Evolutionary conservation across 2,329 filamentous ascomycete species (phyloP), one percentile per base, ranked within the genome.

Genomic region (Cryphonectria nitschkei): DNA sequence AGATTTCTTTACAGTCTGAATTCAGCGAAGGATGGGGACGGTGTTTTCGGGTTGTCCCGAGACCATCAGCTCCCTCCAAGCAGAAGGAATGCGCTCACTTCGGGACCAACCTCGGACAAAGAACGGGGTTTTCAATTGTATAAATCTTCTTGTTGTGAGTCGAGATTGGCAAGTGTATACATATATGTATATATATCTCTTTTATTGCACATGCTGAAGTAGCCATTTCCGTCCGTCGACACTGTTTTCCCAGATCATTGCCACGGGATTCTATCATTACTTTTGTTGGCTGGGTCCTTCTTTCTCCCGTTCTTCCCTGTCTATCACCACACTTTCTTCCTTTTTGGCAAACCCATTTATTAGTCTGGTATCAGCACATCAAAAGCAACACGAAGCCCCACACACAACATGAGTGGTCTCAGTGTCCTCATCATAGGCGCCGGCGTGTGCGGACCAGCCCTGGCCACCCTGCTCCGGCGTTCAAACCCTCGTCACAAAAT

Each of bases 401-500:
- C 16, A 39, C 32, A 41, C 61, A 66, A 2, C 41, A 78, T 79
- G 76, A 66, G 76, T 14, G 43, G 58, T 41, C 68, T 67, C 1
- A 72, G 65, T 8, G n/a, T 72, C 41, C 70, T 72, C 50, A 72
- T 72, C 61, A 50, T 72, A 26, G 70, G 74, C 65, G 75, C 71
- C 4, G 75, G 74, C n/a, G 74, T 78, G 62, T 74, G 75, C 16
- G 77, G 77, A 14, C 75, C 77, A 19, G 73, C 72, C 22, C 69
- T 77, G 0, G 76, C 75, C n/a, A 74, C 75, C 46, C 77, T 76
- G 75, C 73, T 77, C 64, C n/a, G 39, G 8, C 62, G 62, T 11
- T 83, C 76, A 9, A 77, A 78, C 5, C 64, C 71, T 16, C 74
- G 74, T 39, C 74, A 74, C 52, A 74, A 70, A 19, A 72, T 77